Conservation (phyloP, 2,329 filamentous ascomycete species). For the Juglanconis sp. region DNA sequence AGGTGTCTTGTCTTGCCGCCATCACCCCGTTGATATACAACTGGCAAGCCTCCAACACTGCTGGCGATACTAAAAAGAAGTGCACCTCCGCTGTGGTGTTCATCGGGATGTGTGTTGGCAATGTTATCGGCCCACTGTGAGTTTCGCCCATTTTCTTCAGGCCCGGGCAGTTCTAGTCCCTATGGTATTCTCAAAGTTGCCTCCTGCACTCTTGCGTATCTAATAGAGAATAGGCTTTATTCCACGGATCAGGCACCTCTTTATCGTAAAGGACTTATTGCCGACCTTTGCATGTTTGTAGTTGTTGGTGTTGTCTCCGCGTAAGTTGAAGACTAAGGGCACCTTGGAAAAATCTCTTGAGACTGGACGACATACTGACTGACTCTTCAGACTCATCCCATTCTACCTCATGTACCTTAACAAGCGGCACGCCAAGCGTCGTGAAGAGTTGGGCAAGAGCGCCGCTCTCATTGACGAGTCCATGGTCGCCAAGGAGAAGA, state of each 20-base stretch:
- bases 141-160: not conserved
- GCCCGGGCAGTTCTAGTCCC: too few relatives aligned
- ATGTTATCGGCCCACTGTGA: conserved; percentile 60
- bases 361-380: conserved; percentile 20
- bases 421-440: conserved; percentile 47
- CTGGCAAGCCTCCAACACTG: conserved; percentile 62
- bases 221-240: conserved; percentile 40
- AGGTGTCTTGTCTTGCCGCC: conserved; percentile 24
- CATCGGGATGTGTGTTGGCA: conserved; percentile 62
- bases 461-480: conserved; percentile 57
- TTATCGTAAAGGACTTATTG: conserved; percentile 54
- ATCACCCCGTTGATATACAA: conserved; percentile 57
- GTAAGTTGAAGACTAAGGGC: conserved; percentile 7
- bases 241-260: conserved; percentile 55
- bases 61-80: conserved; percentile 68
- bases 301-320: conserved; percentile 50
- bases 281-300: conserved; percentile 60
- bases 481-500: conserved; percentile 45
- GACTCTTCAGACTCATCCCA: conserved; percentile 28
- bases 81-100: conserved; percentile 63
- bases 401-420: conserved; percentile 53
- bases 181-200: not conserved
- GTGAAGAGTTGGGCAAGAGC: conserved; percentile 58
- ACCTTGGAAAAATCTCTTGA: conserved; percentile 9
- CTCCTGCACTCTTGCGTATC: not conserved